Base-by-base conservation (phyloP, 495 filamentous ascomycete genomes). In the Penicillium pulvis region DNA sequence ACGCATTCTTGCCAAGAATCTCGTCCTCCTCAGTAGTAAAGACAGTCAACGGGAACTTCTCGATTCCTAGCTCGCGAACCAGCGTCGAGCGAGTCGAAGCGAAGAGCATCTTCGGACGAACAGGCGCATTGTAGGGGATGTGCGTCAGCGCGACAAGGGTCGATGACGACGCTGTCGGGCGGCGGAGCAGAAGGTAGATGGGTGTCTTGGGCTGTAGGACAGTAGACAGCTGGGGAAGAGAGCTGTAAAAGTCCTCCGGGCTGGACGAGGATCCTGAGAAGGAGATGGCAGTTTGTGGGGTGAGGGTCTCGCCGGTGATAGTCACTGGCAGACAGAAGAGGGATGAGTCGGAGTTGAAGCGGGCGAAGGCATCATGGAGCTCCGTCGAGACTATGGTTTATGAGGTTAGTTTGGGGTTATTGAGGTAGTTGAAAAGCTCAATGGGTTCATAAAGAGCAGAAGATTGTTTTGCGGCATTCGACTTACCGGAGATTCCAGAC, bases 51-150 rank as follows among this genome's bases (percentile, higher is more conserved):
- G 88, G 87, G 75, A 98, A 97, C 69, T 90, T 86, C 73, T 98
- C 94, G 20, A 84, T 86, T 47, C 94, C 94, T 16, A 98, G 81
- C 75, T 97, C 93, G 43, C 93, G 83, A 42, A 87, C 79, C 11
- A 98, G 80, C 0, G 92, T 93, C 53, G 93, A 79, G 41, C 92
- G 85, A 17, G 94, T 96, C 42, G 89, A 85, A 35, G 94, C 93
- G 73, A 97, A 96, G 51, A 98, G 84, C 81, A 92, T 98, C 82
- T 98, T 98, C 63, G 93, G 88, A 42, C 94, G 88, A 41, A 98
- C 94, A 17, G 89, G 89, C 6, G 94, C 93, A 53, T 88, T 74
- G 68, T 92, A 90, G 4, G 94, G 94, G 45, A 98, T 90, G 70
- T 96, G 97, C 31, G 94, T 93, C 45, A 97, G 76, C 46, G 90